phyloP scores from a whole-genome alignment of 2,329 filamentous ascomycete species.

The Xylaria sp. region DNA sequence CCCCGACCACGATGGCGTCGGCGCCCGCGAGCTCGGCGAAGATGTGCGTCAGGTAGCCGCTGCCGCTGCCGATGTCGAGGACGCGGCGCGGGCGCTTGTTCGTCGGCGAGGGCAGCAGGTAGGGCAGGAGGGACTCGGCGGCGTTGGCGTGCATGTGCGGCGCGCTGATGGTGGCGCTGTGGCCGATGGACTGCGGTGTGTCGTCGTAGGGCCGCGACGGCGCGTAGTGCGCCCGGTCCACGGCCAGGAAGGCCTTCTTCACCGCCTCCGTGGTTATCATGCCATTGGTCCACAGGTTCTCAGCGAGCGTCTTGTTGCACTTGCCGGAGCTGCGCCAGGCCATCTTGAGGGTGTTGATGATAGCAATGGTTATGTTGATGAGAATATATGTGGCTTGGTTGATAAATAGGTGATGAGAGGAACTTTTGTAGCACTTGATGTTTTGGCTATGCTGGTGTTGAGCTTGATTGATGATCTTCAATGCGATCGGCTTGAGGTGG shows the following conservation, averaged over 20 bases:
- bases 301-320: conserved; percentile 79
- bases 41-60: conserved; percentile 88
- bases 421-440: background rate
- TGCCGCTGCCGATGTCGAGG: conserved; percentile 80
- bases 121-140: conserved; percentile 60
- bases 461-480: background rate
- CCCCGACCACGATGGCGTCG: conserved; percentile 69
- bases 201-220: conserved; percentile 75
- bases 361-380: background rate
- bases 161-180: conserved; percentile 67
- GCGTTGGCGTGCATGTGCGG: conserved; percentile 72
- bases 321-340: conserved; percentile 87
- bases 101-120: conserved; percentile 51
- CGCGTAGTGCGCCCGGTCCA: conserved; percentile 89
- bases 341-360: conserved; percentile 65
- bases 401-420: background rate
- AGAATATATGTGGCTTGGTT: background rate
- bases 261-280: conserved; percentile 80
- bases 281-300: conserved; percentile 77
- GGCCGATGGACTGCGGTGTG: conserved; percentile 65
- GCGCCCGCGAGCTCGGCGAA: conserved; percentile 79
- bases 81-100: conserved; percentile 61
- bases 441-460: background rate
- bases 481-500: background rate
- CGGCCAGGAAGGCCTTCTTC: conserved; percentile 82